Base-by-base conservation (phyloP, 768 basidiomycete species). In the Chalciporus sphaerocephalus region DNA sequence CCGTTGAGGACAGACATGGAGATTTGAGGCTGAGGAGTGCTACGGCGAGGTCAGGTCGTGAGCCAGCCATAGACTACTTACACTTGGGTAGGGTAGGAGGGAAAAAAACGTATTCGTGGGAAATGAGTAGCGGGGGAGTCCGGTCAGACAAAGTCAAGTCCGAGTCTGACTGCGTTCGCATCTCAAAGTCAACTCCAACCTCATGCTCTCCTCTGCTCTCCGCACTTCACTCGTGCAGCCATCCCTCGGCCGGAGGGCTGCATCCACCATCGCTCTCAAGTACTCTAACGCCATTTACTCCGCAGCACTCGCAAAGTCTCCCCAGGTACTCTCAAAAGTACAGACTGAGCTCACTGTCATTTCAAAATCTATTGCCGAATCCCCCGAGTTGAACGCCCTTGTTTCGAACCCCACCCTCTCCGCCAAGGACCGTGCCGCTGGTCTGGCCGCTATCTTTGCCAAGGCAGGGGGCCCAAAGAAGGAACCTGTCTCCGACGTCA, bases 391-490 rank as follows among this genome's bases (percentile, higher is more conserved):
- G 56, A 70, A 69, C 47, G 65, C 79, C 4, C 90, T 95, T 70
- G 74, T 99, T 61, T 68, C 70, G 55, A 98, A 99, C 75, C 96
- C 96, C 36, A 94, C 95, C 9, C 79, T 99, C 16, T 90, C 92
- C 7, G 68, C 78, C 35, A 75, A 80, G 38, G 94, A 96, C 45
- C 85, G 92, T 57, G 59, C 70, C 15, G 66, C 76, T 1, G 87
- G 85, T 48, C 80, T 99, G 48, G 61, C 76, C 27, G 65, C 73
- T 38, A 69, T 98, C 61, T 83, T 82, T 62, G 67, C 80, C 49
- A 81, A 80, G 46, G 74, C 85, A 25, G 87, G 86, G 68, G 74
- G 75, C 17, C 59, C 72, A 34, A 88, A 80, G 78, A 90, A 87
- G 74, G 85, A 83, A 46, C 66, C 79, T n/a, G 67, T 86, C 40